Percentiles rank a stretch among this genome's conserved stretches.
These are phyloP conservation scores for Canariomyces notabilis DNA, from an alignment of 2,329 filamentous ascomycete genomes.

Conservation along the genomic window DNA sequence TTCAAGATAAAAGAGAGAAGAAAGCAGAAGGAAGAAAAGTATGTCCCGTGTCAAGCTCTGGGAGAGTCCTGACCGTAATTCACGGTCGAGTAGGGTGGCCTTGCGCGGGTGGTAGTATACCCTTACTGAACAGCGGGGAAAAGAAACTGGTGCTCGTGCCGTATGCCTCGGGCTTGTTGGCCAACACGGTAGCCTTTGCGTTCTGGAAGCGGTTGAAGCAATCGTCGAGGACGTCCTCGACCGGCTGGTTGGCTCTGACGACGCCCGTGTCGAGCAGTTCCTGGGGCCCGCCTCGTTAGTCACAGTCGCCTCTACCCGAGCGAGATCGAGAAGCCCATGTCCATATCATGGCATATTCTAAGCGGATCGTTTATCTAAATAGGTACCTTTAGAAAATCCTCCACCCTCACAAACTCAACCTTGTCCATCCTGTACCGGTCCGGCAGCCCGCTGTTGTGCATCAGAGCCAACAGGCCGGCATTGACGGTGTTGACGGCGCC, in stretches of 20 bases:
- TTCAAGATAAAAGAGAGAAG: too few relatives aligned
- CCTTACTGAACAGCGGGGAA: too few relatives aligned
- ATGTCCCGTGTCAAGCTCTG: too few relatives aligned
- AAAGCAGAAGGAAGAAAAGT: too few relatives aligned
- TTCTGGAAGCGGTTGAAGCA: conserved; percentile 43
- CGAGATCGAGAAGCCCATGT: too few relatives aligned
- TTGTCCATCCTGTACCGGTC: conserved; percentile 47
- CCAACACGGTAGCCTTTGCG: conserved; percentile 43
- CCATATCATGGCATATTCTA: too few relatives aligned
- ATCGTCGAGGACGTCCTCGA: conserved; percentile 43
- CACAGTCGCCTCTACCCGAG: neutral
- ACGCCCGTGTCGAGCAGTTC: conserved; percentile 45
- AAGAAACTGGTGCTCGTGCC: too few relatives aligned
- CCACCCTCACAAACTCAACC: conserved; percentile 45
- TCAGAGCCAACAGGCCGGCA: conserved; percentile 45
- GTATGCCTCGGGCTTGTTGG: conserved; percentile 40
- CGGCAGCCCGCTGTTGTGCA: conserved; percentile 51
- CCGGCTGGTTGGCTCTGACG: conserved; percentile 36
- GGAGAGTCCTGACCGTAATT: too few relatives aligned
- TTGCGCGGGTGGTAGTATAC: too few relatives aligned
- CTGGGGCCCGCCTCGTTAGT: conserved; percentile 18
- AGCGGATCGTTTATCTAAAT: neutral
- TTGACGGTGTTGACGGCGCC: conserved; percentile 47
- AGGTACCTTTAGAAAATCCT: conserved; percentile 43
- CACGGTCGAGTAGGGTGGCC: too few relatives aligned